A percentile compares a stretch with the other conserved stretches of the same genome.
These are phyloP conservation scores for Aspergillus baeticus DNA, from an alignment of 495 filamentous ascomycete genomes.

Conservation along the genomic window DNA sequence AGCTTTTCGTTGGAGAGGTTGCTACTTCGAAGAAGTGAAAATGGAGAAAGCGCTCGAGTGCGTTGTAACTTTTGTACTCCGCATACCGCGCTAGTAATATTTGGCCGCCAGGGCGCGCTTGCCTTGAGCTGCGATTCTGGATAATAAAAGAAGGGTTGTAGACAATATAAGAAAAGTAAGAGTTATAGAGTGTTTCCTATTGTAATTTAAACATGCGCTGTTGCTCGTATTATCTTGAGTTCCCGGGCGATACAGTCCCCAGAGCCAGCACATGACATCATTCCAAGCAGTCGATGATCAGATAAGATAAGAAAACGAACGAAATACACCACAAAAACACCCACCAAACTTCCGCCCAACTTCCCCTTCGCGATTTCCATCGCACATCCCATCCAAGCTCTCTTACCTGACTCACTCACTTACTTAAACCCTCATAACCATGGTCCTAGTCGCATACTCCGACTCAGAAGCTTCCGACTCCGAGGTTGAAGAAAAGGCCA, in stretches of 20 bases:
- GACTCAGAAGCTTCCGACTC: slow-evolving; percentile 78
- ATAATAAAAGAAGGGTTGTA: too few relatives aligned
- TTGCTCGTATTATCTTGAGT: too few relatives aligned
- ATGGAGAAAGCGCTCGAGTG: too few relatives aligned
- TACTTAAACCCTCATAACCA: slow-evolving; percentile 27
- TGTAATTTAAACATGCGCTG: too few relatives aligned
- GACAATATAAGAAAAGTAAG: too few relatives aligned
- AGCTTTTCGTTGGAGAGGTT: background rate
- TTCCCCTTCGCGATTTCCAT: background rate
- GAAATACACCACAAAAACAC: background rate
- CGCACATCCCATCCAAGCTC: background rate
- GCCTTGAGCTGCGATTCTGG: too few relatives aligned
- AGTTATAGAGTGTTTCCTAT: too few relatives aligned
- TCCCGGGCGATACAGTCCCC: too few relatives aligned
- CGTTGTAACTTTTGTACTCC: too few relatives aligned
- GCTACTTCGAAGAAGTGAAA: too few relatives aligned
- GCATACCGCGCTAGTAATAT: too few relatives aligned
- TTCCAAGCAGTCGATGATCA: background rate
- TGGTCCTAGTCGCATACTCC: slow-evolving; percentile 80
- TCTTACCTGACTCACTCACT: background rate
- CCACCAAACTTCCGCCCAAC: background rate
- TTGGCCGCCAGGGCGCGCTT: too few relatives aligned
- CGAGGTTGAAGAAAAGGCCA: slow-evolving; percentile 36
- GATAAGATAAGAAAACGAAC: slow-evolving; percentile 2
- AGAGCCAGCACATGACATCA: background rate